Percentiles rank a stretch among this genome's conserved stretches.
phyloP scores from a whole-genome alignment of 495 filamentous ascomycete genomes.

The Thermothielavioides terrestris region DNA sequence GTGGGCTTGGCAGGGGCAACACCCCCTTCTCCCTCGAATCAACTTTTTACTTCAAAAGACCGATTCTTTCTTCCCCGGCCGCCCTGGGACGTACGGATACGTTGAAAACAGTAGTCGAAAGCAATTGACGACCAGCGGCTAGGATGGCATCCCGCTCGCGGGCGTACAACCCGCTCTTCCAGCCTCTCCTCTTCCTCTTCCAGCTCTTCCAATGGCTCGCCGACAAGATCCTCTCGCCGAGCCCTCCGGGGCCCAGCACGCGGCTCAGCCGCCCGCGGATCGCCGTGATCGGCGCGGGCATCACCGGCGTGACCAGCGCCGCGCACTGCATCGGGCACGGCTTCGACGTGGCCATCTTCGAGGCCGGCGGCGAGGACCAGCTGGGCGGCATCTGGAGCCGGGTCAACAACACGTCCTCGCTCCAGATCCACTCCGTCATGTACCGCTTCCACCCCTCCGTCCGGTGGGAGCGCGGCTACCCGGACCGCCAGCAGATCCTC shows the following conservation, averaged over 20 bases:
- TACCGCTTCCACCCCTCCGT: slow-evolving; percentile 82
- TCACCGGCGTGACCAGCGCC: slow-evolving; percentile 75
- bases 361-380: slow-evolving; percentile 51
- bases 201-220: slow-evolving; percentile 58
- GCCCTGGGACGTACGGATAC: no score
- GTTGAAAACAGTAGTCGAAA: no score
- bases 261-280: slow-evolving; percentile 53
- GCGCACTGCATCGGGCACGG: slow-evolving; percentile 83
- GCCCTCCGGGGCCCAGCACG: slow-evolving; percentile 51
- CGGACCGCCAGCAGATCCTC: slow-evolving; percentile 63
- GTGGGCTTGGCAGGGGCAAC: no score
- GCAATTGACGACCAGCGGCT: no score
- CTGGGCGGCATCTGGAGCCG: slow-evolving; percentile 76
- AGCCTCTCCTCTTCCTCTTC: slow-evolving; percentile 53
- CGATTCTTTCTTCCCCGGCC: no score
- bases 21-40: no score
- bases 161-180: slow-evolving; percentile 17
- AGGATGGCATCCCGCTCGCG: slow-evolving; percentile 2
- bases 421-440: slow-evolving; percentile 81
- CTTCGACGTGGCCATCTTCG: slow-evolving; percentile 73
- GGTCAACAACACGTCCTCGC: slow-evolving; percentile 72
- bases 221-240: slow-evolving; percentile 58
- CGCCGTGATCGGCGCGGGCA: slow-evolving; percentile 74
- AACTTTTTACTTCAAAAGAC: no score
- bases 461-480: slow-evolving; percentile 64